Conservation (phyloP, 768 basidiomycete genomes). For the Lactarius tabidus region DNA sequence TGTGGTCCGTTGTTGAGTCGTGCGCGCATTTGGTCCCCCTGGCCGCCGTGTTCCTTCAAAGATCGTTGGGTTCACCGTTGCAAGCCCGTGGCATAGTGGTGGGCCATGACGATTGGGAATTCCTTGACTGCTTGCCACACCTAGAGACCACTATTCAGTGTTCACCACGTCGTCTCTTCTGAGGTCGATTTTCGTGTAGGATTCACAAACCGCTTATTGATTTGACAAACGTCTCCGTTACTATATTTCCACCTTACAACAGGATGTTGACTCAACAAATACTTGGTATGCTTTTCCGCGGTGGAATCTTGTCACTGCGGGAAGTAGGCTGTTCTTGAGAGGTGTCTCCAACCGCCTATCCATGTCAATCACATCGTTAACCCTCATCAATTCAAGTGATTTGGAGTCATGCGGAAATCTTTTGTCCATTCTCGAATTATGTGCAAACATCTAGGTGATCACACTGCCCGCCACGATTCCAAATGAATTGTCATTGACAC, state of each 20-base stretch:
- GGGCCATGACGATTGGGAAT: neutral
- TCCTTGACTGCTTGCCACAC: neutral
- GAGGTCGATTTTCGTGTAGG: neutral
- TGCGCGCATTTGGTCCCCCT: conserved; percentile 5
- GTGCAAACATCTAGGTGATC: conserved; percentile 7
- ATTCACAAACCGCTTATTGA: neutral
- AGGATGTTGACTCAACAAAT: neutral
- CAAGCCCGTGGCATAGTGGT: neutral
- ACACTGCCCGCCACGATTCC: neutral
- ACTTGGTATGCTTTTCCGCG: neutral
- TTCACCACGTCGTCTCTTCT: neutral
- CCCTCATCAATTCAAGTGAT: neutral
- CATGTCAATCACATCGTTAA: neutral
- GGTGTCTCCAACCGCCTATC: conserved; percentile 1
- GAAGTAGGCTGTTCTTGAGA: conserved; percentile 1
- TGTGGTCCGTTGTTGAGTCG: conserved; percentile 2
- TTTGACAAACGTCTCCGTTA: too few relatives aligned
- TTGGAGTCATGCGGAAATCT: neutral
- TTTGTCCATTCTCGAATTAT: neutral
- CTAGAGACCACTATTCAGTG: neutral
- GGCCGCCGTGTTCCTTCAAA: neutral
- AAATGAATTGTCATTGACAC: neutral
- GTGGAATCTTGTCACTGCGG: conserved; percentile 3
- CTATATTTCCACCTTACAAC: neutral
- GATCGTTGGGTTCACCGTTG: neutral